Conservation (phyloP, 495 filamentous ascomycete species). For the Penicillium cosmopolitanum region DNA sequence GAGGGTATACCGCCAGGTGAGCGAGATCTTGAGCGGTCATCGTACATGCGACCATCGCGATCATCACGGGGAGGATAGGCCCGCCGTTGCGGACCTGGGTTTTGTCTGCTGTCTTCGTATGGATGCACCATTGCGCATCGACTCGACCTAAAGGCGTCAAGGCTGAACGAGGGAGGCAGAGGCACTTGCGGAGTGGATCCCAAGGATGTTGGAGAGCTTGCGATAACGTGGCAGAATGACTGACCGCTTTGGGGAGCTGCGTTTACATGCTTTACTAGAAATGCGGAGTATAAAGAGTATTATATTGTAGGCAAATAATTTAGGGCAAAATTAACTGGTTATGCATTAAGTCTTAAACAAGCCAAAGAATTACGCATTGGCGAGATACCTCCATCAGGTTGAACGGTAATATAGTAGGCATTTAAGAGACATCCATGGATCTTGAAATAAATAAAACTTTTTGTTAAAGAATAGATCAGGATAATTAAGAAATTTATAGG, state of each 20-base stretch:
- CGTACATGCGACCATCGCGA: constrained; percentile 53
- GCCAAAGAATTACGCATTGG: too few species aligned
- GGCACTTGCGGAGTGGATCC: neutral
- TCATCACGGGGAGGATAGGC: constrained; percentile 40
- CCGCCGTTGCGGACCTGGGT: constrained; percentile 29
- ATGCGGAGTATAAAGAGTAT: too few species aligned
- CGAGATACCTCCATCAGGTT: too few species aligned
- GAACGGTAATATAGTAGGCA: too few species aligned
- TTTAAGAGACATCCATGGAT: too few species aligned
- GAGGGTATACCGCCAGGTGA: constrained; percentile 50
- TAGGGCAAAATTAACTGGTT: too few species aligned
- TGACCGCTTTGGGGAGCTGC: neutral
- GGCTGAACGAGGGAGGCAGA: constrained; percentile 3
- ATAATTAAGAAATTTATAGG: too few species aligned
- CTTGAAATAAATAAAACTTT: too few species aligned
- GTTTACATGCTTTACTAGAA: too few species aligned
- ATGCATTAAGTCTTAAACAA: too few species aligned
- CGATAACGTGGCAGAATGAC: constrained; percentile 16
- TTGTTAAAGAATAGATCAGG: too few species aligned
- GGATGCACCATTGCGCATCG: constrained; percentile 37
- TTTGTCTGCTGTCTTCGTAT: constrained; percentile 35
- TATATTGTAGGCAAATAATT: too few species aligned
- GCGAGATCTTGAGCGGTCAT: constrained; percentile 50
- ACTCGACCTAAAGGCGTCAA: constrained; percentile 5
- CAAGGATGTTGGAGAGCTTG: neutral